Evolutionary conservation across 768 basidiomycete species (phyloP).

Genomic region (Boletus sensibilis): DNA sequence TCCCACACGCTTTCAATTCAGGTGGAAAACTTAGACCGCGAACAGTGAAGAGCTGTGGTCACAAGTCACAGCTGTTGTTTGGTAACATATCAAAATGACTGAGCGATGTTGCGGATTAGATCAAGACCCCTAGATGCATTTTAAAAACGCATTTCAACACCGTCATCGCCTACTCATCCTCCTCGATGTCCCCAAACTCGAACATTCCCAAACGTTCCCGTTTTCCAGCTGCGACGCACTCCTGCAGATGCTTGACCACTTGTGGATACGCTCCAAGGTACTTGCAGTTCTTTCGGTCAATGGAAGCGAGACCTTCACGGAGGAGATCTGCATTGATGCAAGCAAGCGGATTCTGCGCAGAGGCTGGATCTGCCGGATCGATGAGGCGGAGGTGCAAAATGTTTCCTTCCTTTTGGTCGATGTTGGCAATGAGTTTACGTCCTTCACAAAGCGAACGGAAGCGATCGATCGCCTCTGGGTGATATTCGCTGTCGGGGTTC

Average conservation of each 20-base stretch:
- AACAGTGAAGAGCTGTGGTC: background rate
- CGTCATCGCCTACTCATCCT: slow-evolving; percentile 53
- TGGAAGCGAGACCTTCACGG: slow-evolving; percentile 78
- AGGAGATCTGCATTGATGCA: slow-evolving; percentile 90
- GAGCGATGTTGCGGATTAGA: slow-evolving; percentile 12
- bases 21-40: slow-evolving; percentile 4
- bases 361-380: slow-evolving; percentile 74
- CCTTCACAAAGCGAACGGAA: slow-evolving; percentile 87
- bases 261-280: slow-evolving; percentile 72
- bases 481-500: slow-evolving; percentile 82
- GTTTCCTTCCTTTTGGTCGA: slow-evolving; percentile 80
- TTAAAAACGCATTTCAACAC: slow-evolving; percentile 16
- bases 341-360: slow-evolving; percentile 64
- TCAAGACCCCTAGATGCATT: slow-evolving; percentile 13
- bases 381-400: slow-evolving; percentile 88
- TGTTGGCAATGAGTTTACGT: slow-evolving; percentile 94
- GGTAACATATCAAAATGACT: background rate
- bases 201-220: slow-evolving; percentile 78
- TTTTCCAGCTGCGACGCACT: slow-evolving; percentile 63
- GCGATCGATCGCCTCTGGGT: slow-evolving; percentile 77
- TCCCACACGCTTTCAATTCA: background rate
- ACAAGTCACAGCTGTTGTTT: background rate
- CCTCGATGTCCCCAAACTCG: slow-evolving; percentile 89
- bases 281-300: slow-evolving; percentile 76
- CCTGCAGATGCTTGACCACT: slow-evolving; percentile 63